Percentiles rank a stretch among this genome's conserved stretches.
Conservation (phyloP, 352 stramenopile genomes). For the Globisporangium viniferum region DNA sequence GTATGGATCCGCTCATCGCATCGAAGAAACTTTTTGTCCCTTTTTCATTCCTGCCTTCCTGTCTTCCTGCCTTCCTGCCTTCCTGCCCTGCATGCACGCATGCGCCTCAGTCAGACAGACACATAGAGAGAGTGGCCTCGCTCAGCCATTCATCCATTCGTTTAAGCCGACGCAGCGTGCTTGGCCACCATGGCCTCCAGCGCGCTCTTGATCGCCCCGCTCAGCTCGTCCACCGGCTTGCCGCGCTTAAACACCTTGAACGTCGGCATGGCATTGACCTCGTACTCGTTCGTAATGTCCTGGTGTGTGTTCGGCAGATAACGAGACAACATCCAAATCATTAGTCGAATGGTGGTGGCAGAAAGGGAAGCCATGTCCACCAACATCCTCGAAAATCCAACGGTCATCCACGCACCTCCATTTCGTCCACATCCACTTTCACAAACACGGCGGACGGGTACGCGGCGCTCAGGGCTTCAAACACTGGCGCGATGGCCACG, state of each 20-base stretch:
- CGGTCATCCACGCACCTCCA: constrained; percentile 29
- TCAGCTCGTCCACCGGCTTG: constrained; percentile 86
- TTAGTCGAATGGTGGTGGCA: not conserved
- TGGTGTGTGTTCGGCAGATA: constrained; percentile 14
- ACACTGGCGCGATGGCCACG: constrained; percentile 72
- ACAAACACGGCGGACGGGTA: constrained; percentile 55
- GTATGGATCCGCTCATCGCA: not conserved
- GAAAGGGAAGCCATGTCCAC: not conserved
- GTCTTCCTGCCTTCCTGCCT: not conserved
- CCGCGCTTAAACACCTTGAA: constrained; percentile 93
- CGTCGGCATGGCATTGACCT: constrained; percentile 87
- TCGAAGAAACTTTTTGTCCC: not conserved
- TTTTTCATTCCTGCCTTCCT: not conserved
- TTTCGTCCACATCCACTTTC: constrained; percentile 78
- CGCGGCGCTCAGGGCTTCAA: constrained; percentile 62
- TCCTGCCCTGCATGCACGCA: not conserved
- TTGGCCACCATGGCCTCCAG: constrained; percentile 56
- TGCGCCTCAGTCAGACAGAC: not conserved
- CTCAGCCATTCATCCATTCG: not conserved
- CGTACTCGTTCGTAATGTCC: constrained; percentile 57
- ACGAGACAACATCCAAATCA: not conserved
- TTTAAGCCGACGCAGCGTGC: constrained; percentile 19
- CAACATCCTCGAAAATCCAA: not conserved
- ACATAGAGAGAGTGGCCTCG: not conserved
- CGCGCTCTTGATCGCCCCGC: constrained; percentile 63